Evolutionary conservation across 2,329 filamentous ascomycete genomes (phyloP).

Genomic region (Monosporascus sp.): DNA sequence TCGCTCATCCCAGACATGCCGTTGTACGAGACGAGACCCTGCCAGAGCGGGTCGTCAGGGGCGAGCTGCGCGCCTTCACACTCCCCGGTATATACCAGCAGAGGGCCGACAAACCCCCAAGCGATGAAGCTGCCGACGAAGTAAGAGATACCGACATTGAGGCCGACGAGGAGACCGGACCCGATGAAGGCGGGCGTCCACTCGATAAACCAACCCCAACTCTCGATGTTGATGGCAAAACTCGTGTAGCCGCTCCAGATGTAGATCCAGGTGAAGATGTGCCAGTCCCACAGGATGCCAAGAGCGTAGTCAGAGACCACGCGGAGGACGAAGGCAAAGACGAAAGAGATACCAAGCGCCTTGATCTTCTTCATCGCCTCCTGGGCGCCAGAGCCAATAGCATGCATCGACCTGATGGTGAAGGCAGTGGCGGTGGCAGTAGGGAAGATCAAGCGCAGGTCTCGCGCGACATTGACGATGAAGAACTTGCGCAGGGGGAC

Average conservation of each 20-base stretch:
- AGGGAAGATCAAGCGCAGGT: conserved; percentile 54
- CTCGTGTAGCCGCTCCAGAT: conserved; percentile 49
- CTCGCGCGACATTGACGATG: conserved; percentile 58
- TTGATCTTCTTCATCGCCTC: conserved; percentile 52
- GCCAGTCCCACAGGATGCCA: conserved; percentile 55
- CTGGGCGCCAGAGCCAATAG: conserved; percentile 41
- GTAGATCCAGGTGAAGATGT: conserved; percentile 47
- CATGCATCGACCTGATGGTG: conserved; percentile 56
- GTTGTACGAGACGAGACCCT: conserved; percentile 37
- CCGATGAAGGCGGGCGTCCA: conserved; percentile 56
- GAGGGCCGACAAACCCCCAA: conserved; percentile 52
- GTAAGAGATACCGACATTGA: conserved; percentile 54
- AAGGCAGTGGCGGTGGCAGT: conserved; percentile 53
- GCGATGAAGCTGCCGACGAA: conserved; percentile 49
- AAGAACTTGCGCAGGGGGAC: conserved; percentile 63
- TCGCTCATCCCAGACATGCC: conserved; percentile 28
- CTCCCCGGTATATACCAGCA: conserved; percentile 47
- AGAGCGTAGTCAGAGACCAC: conserved; percentile 52
- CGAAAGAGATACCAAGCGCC: conserved; percentile 45
- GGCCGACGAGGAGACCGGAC: conserved; percentile 51
- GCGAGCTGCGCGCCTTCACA: conserved; percentile 33
- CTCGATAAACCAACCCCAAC: conserved; percentile 54
- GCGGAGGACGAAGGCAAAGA: conserved; percentile 41
- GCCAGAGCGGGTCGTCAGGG: conserved; percentile 29
- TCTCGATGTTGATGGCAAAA: conserved; percentile 46